These are phyloP conservation scores for Cardamine chenopodiifolia DNA, from an alignment of 345 rosid species.

Conservation along the genomic window DNA sequence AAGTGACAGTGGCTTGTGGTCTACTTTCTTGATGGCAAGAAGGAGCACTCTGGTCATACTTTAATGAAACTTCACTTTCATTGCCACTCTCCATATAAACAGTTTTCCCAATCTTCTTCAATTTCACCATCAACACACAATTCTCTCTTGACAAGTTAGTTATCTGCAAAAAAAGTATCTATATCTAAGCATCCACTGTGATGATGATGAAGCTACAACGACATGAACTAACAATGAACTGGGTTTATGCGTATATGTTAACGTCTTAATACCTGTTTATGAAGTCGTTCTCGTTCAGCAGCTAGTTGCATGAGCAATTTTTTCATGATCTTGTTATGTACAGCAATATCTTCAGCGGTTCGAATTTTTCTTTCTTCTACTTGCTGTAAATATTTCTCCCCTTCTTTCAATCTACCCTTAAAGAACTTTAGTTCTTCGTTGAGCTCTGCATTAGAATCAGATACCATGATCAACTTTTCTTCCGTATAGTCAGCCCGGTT, in stretches of 20 bases:
- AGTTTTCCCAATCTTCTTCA: slow-evolving; percentile 54
- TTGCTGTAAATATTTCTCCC: slow-evolving; percentile 66
- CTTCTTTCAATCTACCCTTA: slow-evolving; percentile 65
- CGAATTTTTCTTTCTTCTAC: slow-evolving; percentile 70
- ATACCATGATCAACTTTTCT: slow-evolving; percentile 70
- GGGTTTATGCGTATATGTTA: neutral
- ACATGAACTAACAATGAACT: neutral
- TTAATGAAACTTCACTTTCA: slow-evolving; percentile 29
- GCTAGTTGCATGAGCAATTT: slow-evolving; percentile 76
- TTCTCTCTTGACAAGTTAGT: slow-evolving; percentile 65
- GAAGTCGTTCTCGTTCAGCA: slow-evolving; percentile 84
- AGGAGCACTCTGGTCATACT: slow-evolving; percentile 22
- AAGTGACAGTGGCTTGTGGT: slow-evolving; percentile 32
- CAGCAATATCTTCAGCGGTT: slow-evolving; percentile 66
- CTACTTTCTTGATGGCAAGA: slow-evolving; percentile 35
- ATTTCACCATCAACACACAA: slow-evolving; percentile 54
- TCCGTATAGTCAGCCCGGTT: slow-evolving; percentile 73
- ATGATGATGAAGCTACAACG: slow-evolving; percentile 18
- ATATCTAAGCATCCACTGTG: slow-evolving; percentile 19
- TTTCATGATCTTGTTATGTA: slow-evolving; percentile 71
- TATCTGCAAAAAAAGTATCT: slow-evolving; percentile 50
- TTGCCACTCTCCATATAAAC: slow-evolving; percentile 30
- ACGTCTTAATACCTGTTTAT: slow-evolving; percentile 63
- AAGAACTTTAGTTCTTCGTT: slow-evolving; percentile 65
- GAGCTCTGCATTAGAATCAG: slow-evolving; percentile 79